A percentile compares a stretch with the other conserved stretches of the same genome.
These are phyloP conservation scores for Berkeleyomyces rouxiae DNA, from an alignment of 2,329 filamentous ascomycete genomes.

Conservation along the genomic window DNA sequence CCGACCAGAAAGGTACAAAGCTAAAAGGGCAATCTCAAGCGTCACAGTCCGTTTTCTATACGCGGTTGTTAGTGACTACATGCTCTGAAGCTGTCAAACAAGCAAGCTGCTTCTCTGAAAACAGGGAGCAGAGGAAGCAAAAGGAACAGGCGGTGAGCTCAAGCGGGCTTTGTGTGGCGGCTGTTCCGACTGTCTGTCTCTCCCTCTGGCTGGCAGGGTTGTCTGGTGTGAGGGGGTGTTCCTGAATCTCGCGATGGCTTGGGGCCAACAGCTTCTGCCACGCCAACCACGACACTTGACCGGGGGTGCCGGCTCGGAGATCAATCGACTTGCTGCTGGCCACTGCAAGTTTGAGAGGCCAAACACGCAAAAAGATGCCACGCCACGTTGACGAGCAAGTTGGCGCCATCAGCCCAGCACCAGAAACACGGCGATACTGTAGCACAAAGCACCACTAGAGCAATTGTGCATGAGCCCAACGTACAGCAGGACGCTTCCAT, in stretches of 20 bases:
- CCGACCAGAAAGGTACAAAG: too few species aligned
- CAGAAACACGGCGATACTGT: too few species aligned
- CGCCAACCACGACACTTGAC: background rate
- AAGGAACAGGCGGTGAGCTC: background rate
- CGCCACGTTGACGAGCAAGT: too few species aligned
- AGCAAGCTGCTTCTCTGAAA: background rate
- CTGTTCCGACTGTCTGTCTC: background rate
- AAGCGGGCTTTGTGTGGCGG: background rate
- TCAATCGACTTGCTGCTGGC: too few species aligned
- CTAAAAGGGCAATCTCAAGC: background rate
- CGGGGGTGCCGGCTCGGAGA: too few species aligned
- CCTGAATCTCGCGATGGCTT: background rate
- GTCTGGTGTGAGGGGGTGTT: background rate
- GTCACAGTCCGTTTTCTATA: background rate
- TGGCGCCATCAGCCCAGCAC: too few species aligned
- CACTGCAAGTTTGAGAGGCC: too few species aligned
- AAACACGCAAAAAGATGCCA: too few species aligned
- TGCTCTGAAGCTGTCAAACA: background rate
- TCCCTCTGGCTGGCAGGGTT: background rate
- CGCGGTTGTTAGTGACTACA: conserved; percentile 6
- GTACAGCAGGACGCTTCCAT: too few species aligned
- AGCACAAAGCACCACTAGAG: too few species aligned
- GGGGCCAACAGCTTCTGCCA: background rate
- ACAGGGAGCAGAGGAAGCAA: background rate
- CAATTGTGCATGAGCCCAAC: too few species aligned